Base-by-base conservation (phyloP, 129 eudicot species). In the Helichrysum umbraculigerum region DNA sequence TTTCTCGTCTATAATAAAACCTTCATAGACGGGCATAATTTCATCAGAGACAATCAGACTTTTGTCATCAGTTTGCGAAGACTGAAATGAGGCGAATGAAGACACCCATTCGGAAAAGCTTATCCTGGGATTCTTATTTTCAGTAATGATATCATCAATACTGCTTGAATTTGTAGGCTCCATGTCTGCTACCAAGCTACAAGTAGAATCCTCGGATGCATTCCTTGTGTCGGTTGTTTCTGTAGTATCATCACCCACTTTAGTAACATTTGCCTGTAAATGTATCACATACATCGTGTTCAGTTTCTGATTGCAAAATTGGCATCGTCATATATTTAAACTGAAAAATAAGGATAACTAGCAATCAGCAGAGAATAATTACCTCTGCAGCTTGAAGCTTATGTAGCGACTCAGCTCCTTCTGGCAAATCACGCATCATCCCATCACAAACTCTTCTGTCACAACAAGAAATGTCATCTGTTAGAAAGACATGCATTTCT, bases 1-100 rank as follows among this genome's bases (percentile, higher is more conserved):
- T 20, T 84, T 79, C 42, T 79, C 78, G 22, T 76, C 81, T 66
- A 88, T 76, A 64, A 74, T 61, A 78, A 94, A 94, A 34, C 92
- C 81, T 82, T 91, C 99, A 63, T 84, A 84, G 71, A 82, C 88
- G 4, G 98, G 97, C 79, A 81, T 72, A 61, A 76, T 70, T 75
- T 86, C 85, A 79, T 91, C 90, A 54, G 87, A 70, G 16, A 56
- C 82, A 66, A 20, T 33, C 57, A 71, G 29, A 54, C 70, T 68
- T 66, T 72, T 81, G 70, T 78, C 86, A 74, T 81, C 72, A 22
- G 59, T 75, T 63, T 68, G 75, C 30, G 82, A 71, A 67, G 81
- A 80, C 30, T 39, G 66, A 71, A 61, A 75, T 9, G 86, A 60
- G 37, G 5, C 66, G 17, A 75, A 58, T 11, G 79, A 60, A 67